Conservation (phyloP, 2,329 filamentous ascomycete genomes). For the Aspergillus sp. region DNA sequence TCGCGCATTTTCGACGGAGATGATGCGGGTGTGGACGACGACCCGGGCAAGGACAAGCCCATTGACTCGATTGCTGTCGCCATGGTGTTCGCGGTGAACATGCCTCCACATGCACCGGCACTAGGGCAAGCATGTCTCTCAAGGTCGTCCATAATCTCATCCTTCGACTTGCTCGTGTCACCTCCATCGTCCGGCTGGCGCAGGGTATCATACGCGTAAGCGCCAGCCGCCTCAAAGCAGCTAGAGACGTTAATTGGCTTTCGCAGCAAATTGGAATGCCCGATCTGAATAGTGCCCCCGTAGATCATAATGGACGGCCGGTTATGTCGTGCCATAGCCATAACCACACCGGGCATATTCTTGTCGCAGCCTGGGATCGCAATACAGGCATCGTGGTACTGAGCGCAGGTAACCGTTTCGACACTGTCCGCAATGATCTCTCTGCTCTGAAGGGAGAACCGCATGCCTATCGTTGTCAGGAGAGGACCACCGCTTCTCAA, state of each 20-base stretch:
- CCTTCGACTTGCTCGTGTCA: constrained; percentile 55
- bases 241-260: constrained; percentile 79
- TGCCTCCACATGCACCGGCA: constrained; percentile 74
- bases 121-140: constrained; percentile 69
- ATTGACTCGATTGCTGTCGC: constrained; percentile 83
- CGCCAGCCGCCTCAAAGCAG: constrained; percentile 80
- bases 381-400: constrained; percentile 88
- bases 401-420: constrained; percentile 84
- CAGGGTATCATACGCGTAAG: constrained; percentile 67
- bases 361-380: constrained; percentile 92
- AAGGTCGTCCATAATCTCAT: constrained; percentile 76
- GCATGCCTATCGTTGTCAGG: constrained; percentile 58
- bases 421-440: constrained; percentile 93
- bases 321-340: constrained; percentile 86
- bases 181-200: constrained; percentile 57
- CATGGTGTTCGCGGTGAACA: constrained; percentile 96
- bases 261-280: constrained; percentile 67
- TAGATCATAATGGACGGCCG: constrained; percentile 93
- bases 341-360: constrained; percentile 91
- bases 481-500: constrained; percentile 1
- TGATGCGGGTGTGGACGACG: constrained; percentile 70
- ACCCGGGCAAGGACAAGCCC: constrained; percentile 72
- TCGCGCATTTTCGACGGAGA: constrained; percentile 79
- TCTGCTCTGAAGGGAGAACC: constrained; percentile 80
- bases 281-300: constrained; percentile 80